Base-by-base conservation (phyloP, 805 yeast species). In the Diddensiella santjacobensis region DNA sequence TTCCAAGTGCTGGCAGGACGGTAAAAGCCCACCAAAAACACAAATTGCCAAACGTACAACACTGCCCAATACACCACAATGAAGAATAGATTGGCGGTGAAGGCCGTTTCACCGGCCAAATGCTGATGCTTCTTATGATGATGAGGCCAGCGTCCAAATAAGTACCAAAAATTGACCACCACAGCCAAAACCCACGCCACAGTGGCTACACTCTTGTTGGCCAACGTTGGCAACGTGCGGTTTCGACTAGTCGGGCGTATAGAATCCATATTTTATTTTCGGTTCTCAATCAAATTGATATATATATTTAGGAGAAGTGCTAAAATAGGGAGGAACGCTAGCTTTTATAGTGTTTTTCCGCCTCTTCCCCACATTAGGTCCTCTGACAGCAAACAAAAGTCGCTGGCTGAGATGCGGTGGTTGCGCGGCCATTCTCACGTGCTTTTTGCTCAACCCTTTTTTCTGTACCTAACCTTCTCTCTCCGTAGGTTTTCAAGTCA, bases 101-200 rank as follows among this genome's bases (percentile, higher is more conserved):
- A 86, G 11, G 95, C 93, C 2, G 93, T 87, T 57, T 75, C 71
- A 3, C 74, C 74, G 4, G 77, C 77, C 42, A 76, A 72, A 61
- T 58, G 66, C 49, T 71, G 73, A 24, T 80, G 78, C 48, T 73
- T 71, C 41, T 62, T 57, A 33, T 59, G 64, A 43, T 54, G 45
- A 19, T 46, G 47, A 67, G 74, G 73, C 39, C 75, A 71, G 47
- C 80, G 71, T 37, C 85, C 85, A 24, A 80, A 72, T 31, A 80
- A 71, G 62, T 79, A 79, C 49, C 77, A 72, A 49, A 80, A 54
- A 51, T 78, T 73, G 31, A 81, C 84, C 56, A 76, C 77, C 5
- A 73, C 65, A 1, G 89, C 73, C 23, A 84, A 71, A 2, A 68
- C 71, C 59, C 79, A 77, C 4, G 89, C 74, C 13, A 75, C 60